Evolutionary conservation across 2,329 filamentous ascomycete species (phyloP).

Genomic region (Epichloe sibirici): DNA sequence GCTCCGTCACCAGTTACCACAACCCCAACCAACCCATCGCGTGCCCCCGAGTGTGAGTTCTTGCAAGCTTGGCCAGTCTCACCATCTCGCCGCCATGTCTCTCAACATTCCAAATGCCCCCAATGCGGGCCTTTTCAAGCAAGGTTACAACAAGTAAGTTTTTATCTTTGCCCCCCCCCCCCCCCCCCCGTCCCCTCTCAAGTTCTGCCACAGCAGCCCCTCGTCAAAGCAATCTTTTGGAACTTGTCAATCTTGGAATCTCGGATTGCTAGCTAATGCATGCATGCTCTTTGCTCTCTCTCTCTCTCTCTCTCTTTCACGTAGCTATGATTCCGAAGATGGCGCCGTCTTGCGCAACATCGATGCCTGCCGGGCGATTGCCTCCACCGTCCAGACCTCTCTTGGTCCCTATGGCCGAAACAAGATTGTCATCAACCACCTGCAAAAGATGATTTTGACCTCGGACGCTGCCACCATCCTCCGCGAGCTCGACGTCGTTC

Average conservation of each 20-base stretch:
- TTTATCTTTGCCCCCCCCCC: constrained; percentile 2
- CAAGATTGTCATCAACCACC: constrained; percentile 99
- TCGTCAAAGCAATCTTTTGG: no score
- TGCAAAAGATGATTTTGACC: constrained; percentile 98
- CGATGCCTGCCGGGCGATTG: constrained; percentile 92
- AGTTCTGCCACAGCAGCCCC: constrained; percentile 5
- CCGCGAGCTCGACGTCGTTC: constrained; percentile 93
- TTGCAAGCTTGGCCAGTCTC: constrained; percentile 10
- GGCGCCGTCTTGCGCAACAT: constrained; percentile 97
- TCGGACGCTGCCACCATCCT: constrained; percentile 96
- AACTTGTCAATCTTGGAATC: constrained; percentile 3
- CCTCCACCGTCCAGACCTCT: constrained; percentile 92
- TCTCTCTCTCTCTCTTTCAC: constrained; percentile 8
- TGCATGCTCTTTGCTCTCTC: constrained; percentile 7
- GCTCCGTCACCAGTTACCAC: background rate
- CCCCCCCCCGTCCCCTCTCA: no score
- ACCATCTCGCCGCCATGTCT: constrained; percentile 53
- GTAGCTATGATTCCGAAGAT: constrained; percentile 98
- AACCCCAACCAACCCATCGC: background rate
- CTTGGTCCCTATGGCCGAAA: constrained; percentile 95
- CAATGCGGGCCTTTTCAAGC: constrained; percentile 88
- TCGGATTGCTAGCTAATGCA: background rate
- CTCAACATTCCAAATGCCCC: constrained; percentile 91
- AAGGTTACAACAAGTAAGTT: constrained; percentile 85
- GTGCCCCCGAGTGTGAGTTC: constrained; percentile 5